Evolutionary conservation across 257 asterid species (phyloP).

Genomic region (Solanum dulcamara): DNA sequence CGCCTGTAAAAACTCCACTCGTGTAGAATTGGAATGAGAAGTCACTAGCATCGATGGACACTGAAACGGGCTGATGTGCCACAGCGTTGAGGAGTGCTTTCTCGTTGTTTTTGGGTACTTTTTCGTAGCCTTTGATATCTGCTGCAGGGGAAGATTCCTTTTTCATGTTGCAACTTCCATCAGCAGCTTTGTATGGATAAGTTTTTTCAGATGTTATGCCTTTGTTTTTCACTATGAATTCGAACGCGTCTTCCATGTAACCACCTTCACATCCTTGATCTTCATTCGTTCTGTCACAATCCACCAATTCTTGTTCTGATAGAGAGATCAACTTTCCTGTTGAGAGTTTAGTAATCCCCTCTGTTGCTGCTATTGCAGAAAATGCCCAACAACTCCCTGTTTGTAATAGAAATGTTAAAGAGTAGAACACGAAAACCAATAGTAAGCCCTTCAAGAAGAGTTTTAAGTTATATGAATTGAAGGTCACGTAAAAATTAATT

Average conservation of each 20-base stretch:
- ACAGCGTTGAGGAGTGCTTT: slow-evolving; percentile 6
- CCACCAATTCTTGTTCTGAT: slow-evolving; percentile 17
- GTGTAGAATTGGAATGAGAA: slow-evolving; percentile 1
- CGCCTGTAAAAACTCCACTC: slow-evolving; percentile 9
- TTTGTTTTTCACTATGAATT: slow-evolving; percentile 11
- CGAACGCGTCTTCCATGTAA: slow-evolving; percentile 7
- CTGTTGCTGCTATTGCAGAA: slow-evolving; percentile 18
- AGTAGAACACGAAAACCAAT: neutral
- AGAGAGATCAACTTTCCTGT: slow-evolving; percentile 11
- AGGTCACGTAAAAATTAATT: neutral
- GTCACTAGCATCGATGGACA: slow-evolving; percentile 9
- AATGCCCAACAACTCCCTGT: slow-evolving; percentile 21
- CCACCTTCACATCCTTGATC: slow-evolving; percentile 16
- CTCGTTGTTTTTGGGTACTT: slow-evolving; percentile 5
- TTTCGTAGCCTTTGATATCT: neutral
- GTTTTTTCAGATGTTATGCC: slow-evolving; percentile 8
- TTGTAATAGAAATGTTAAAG: neutral
- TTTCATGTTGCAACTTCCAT: slow-evolving; percentile 8
- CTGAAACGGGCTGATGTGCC: slow-evolving; percentile 7
- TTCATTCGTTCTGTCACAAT: slow-evolving; percentile 14
- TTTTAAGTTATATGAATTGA: neutral
- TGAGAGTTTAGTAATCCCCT: slow-evolving; percentile 10
- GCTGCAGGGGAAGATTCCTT: slow-evolving; percentile 3
- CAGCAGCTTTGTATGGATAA: slow-evolving; percentile 17
- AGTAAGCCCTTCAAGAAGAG: neutral